These are phyloP conservation scores for Lathyrus oleraceus DNA, from an alignment of 306 rosid genomes.

Conservation along the genomic window DNA sequence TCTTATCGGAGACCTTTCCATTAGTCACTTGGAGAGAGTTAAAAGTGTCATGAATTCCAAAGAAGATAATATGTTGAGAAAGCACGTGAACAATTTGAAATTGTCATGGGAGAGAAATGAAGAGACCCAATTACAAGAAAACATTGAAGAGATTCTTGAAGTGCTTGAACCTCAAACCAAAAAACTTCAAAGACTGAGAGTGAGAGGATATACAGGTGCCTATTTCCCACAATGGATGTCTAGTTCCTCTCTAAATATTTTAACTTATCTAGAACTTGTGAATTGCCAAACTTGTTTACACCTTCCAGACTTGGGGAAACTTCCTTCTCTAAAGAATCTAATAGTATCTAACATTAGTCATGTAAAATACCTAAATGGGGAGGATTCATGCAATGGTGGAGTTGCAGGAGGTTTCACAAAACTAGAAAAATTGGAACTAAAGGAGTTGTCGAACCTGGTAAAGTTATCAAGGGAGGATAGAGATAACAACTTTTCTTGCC, in stretches of 20 bases:
- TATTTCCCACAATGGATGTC: conserved; percentile 20
- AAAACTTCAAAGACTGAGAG: not conserved
- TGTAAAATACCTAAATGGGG: not conserved
- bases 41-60: not conserved
- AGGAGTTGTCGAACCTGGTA: conserved; percentile 8
- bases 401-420: conserved; percentile 2
- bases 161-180: conserved; percentile 26
- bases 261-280: not conserved
- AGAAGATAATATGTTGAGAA: conserved; percentile 23
- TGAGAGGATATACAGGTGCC: not conserved
- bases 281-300: not conserved
- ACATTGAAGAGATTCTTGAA: conserved; percentile 28
- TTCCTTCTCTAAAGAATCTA: not conserved
- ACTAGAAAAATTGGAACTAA: not conserved
- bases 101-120: conserved; percentile 21
- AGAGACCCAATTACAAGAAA: not conserved
- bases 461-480: conserved; percentile 24
- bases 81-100: not conserved
- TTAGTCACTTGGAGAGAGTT: conserved; percentile 23
- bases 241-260: not conserved
- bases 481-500: conserved; percentile 17
- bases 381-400: conserved; percentile 1
- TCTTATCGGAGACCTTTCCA: conserved; percentile 24
- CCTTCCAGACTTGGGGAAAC: not conserved
- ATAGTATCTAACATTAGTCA: not conserved